phyloP scores from a whole-genome alignment of 768 basidiomycete species.

The Termitomyces sp. region DNA sequence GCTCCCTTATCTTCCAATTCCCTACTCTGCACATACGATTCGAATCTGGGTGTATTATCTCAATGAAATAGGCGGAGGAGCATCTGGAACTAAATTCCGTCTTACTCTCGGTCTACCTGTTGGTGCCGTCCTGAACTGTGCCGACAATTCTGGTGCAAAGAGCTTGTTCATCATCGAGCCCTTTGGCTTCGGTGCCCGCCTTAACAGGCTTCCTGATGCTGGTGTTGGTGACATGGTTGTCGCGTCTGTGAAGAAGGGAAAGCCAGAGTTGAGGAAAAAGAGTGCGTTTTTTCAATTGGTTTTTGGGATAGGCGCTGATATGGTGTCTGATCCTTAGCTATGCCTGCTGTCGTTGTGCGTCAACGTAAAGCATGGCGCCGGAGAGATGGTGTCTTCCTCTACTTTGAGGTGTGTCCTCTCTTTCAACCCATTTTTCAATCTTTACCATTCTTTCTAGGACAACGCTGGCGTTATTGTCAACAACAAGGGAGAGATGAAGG shows the following conservation, averaged over 20 bases:
- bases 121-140: slow-evolving; percentile 94
- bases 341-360: slow-evolving; percentile 95
- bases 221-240: slow-evolving; percentile 95
- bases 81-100: slow-evolving; percentile 94
- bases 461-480: slow-evolving; percentile 98
- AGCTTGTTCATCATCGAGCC: slow-evolving; percentile 93
- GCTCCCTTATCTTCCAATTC: not conserved
- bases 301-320: slow-evolving; percentile 6
- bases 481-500: slow-evolving; percentile 99
- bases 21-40: not conserved
- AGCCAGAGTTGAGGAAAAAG: slow-evolving; percentile 99
- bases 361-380: slow-evolving; percentile 99
- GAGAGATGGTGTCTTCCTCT: slow-evolving; percentile 97
- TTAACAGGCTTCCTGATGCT: slow-evolving; percentile 96
- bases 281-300: slow-evolving; percentile 48
- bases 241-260: slow-evolving; percentile 98
- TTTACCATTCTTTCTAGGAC: slow-evolving; percentile 41
- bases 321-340: slow-evolving; percentile 47
- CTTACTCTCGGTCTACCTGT: slow-evolving; percentile 92
- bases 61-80: slow-evolving; percentile 39
- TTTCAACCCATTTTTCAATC: not conserved
- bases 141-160: slow-evolving; percentile 99
- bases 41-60: not conserved
- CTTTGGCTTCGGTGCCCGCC: slow-evolving; percentile 90
- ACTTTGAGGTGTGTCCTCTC: slow-evolving; percentile 70